Evolutionary conservation across 805 yeast species (phyloP).

Genomic region (Nakazawaea siamensis): DNA sequence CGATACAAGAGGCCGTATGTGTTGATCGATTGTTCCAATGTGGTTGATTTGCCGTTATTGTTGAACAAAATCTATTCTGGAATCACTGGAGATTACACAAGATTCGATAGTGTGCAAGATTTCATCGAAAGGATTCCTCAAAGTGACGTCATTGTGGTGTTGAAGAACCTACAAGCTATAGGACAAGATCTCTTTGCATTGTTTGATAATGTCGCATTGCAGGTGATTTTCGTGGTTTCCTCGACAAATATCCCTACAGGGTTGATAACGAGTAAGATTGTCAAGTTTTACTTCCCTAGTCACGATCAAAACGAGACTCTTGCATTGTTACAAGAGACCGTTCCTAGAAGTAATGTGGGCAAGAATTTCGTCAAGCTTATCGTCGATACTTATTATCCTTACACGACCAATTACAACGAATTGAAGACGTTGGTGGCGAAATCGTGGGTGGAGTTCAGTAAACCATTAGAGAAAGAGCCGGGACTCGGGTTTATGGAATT

Average conservation of each 20-base stretch:
- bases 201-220: too few species aligned
- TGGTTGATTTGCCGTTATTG: constrained; percentile 6
- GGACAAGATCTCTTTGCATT: too few species aligned
- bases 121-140: background rate
- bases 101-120: constrained; percentile 3
- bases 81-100: background rate
- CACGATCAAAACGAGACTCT: background rate
- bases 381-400: constrained; percentile 8
- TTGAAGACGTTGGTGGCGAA: background rate
- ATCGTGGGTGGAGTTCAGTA: constrained; percentile 3
- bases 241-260: constrained; percentile 1
- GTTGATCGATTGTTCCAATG: constrained; percentile 5
- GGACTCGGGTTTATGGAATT: constrained; percentile 2
- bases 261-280: constrained; percentile 1
- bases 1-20: background rate
- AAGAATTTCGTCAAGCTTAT: constrained; percentile 6
- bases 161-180: constrained; percentile 7
- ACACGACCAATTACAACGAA: constrained; percentile 1
- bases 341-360: background rate
- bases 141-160: constrained; percentile 2
- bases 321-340: too few species aligned
- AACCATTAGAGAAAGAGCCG: background rate
- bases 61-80: constrained; percentile 4
- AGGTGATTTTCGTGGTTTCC: constrained; percentile 3
- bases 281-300: constrained; percentile 6